These are phyloP conservation scores for Millerozyma acaciae DNA, from an alignment of 805 yeast genomes.

Conservation along the genomic window DNA sequence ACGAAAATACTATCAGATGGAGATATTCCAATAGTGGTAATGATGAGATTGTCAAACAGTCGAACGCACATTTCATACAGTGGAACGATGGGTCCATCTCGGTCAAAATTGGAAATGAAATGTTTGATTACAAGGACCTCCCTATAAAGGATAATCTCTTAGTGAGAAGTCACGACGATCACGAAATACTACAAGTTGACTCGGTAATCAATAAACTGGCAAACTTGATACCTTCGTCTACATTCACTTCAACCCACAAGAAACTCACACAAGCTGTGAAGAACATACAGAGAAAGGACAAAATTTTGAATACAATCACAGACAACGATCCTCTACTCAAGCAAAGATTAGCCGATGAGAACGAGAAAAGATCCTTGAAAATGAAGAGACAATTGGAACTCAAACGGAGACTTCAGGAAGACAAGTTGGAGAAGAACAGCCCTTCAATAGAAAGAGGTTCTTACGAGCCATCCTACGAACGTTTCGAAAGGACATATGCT, in stretches of 20 bases:
- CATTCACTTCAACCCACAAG: constrained; percentile 78
- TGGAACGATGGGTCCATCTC: constrained; percentile 95
- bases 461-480: constrained; percentile 35
- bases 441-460: constrained; percentile 15
- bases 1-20: constrained; percentile 91
- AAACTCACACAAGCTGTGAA: constrained; percentile 70
- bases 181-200: constrained; percentile 67
- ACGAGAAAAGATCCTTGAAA: constrained; percentile 52
- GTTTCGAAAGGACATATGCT: constrained; percentile 35
- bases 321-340: constrained; percentile 67
- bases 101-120: constrained; percentile 80
- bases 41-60: constrained; percentile 74
- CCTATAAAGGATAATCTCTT: constrained; percentile 69
- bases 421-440: constrained; percentile 48
- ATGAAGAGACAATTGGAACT: constrained; percentile 65
- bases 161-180: constrained; percentile 65
- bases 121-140: constrained; percentile 70
- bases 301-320: constrained; percentile 50
- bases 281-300: constrained; percentile 43
- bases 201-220: constrained; percentile 60
- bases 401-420: constrained; percentile 55
- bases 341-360: constrained; percentile 63
- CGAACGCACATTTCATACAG: constrained; percentile 83
- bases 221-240: constrained; percentile 85
- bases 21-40: constrained; percentile 74